Evolutionary conservation across 495 filamentous ascomycete genomes (phyloP).

Genomic region (Hyaloscypha finlandica): DNA sequence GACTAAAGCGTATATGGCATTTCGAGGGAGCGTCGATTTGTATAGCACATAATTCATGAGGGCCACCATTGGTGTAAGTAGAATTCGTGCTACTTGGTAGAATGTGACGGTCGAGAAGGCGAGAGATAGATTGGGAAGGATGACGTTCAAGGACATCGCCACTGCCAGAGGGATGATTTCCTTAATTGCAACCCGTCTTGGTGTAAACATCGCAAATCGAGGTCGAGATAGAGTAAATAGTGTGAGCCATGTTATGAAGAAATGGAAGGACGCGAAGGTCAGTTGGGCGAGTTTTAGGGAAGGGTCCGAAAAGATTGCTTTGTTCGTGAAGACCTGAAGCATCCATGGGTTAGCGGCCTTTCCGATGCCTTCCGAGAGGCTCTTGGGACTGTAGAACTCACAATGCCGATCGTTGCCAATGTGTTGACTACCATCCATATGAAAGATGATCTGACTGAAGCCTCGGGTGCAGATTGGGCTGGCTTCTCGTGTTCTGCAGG

Average conservation of each 20-base stretch:
- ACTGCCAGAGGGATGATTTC: constrained; percentile 65
- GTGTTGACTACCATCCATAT: constrained; percentile 62
- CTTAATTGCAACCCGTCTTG: constrained; percentile 52
- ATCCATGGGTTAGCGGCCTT: constrained; percentile 5
- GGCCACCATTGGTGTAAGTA: constrained; percentile 70
- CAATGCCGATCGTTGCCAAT: constrained; percentile 62
- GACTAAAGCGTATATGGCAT: constrained; percentile 56
- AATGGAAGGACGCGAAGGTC: constrained; percentile 72
- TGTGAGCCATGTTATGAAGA: constrained; percentile 67
- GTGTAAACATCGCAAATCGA: constrained; percentile 59
- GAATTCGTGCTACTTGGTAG: constrained; percentile 72
- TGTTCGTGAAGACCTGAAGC: constrained; percentile 74
- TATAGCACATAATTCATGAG: constrained; percentile 68
- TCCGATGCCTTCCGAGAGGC: background rate
- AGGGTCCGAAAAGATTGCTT: constrained; percentile 69
- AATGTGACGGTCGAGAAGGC: constrained; percentile 73
- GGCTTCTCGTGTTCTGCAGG: constrained; percentile 23
- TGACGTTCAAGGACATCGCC: constrained; percentile 71
- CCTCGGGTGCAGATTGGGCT: constrained; percentile 5
- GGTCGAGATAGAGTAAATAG: constrained; percentile 66
- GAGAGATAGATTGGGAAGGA: constrained; percentile 73
- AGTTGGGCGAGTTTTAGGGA: constrained; percentile 66
- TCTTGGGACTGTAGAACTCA: constrained; percentile 34
- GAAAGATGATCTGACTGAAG: constrained; percentile 36
- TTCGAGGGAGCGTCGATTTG: constrained; percentile 55